Percentiles rank a stretch among this genome's conserved stretches.
Conservation (phyloP, 177 flowering plant genomes). For the Vitis hybrid region DNA sequence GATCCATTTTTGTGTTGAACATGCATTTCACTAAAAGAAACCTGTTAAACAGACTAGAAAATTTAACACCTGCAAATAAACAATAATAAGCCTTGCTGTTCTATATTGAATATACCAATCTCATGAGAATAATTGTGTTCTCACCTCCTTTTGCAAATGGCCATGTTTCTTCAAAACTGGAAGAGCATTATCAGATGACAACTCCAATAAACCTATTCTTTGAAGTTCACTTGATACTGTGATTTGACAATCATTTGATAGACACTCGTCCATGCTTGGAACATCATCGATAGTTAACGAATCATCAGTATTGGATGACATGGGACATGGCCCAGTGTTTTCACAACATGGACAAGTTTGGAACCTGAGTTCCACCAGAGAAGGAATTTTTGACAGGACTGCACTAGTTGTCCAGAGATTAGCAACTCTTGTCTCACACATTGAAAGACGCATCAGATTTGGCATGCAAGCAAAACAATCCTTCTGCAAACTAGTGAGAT, state of each 20-base stretch:
- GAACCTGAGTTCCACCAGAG: conserved; percentile 74
- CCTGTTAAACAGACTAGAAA: conserved; percentile 29
- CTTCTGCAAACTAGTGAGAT: conserved; percentile 63
- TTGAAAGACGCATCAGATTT: conserved; percentile 60
- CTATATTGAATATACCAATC: too few relatives aligned
- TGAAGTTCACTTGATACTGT: too few relatives aligned
- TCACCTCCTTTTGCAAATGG: too few relatives aligned
- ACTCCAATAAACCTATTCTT: too few relatives aligned
- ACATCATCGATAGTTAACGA: conserved; percentile 5
- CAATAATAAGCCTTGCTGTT: too few relatives aligned
- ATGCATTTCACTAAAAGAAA: conserved; percentile 14
- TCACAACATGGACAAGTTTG: conserved; percentile 66
- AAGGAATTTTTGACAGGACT: conserved; percentile 71
- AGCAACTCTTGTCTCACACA: conserved; percentile 80
- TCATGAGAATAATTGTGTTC: too few relatives aligned
- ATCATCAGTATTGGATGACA: conserved; percentile 26
- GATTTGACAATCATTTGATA: too few relatives aligned
- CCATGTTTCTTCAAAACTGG: too few relatives aligned
- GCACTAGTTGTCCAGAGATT: conserved; percentile 85
- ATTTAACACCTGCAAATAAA: too few relatives aligned
- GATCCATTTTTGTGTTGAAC: conserved; percentile 28
- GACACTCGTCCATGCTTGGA: too few relatives aligned
- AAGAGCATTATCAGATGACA: too few relatives aligned
- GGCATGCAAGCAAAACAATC: conserved; percentile 91
- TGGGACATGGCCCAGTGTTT: conserved; percentile 45